Conservation (phyloP, 2,329 filamentous ascomycete species). For the Clonostachys sp. region DNA sequence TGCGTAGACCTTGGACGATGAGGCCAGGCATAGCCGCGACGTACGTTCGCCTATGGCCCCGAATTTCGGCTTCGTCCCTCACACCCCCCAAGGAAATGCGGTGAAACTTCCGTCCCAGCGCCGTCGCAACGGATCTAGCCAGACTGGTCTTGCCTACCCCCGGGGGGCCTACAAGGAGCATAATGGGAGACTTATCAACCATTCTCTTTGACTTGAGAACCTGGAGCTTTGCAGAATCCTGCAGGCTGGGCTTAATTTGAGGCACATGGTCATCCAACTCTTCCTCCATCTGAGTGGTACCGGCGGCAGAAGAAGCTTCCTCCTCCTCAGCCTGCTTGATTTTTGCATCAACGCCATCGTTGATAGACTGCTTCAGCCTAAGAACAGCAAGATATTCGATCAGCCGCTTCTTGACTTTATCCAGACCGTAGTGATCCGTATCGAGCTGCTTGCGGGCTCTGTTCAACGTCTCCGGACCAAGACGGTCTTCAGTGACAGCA, state of each 20-base stretch:
- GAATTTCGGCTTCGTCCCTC: constrained; percentile 92
- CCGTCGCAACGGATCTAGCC: constrained; percentile 87
- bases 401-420: constrained; percentile 94
- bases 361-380: constrained; percentile 87
- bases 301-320: constrained; percentile 19
- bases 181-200: constrained; percentile 92
- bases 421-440: constrained; percentile 91
- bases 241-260: not conserved
- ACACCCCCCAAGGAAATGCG: constrained; percentile 95
- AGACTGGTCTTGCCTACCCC: constrained; percentile 95
- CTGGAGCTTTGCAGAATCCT: constrained; percentile 59
- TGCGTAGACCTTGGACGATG: constrained; percentile 89
- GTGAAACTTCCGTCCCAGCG: constrained; percentile 92
- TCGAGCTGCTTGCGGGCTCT: constrained; percentile 86
- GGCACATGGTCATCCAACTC: constrained; percentile 21
- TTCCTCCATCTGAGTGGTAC: constrained; percentile 11
- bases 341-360: constrained; percentile 75
- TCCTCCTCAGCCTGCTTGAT: constrained; percentile 65
- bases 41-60: constrained; percentile 91
- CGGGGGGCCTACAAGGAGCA: constrained; percentile 88
- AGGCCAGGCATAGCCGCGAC: constrained; percentile 98
- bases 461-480: constrained; percentile 74
- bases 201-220: constrained; percentile 77
- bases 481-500: constrained; percentile 75
- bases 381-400: constrained; percentile 96